phyloP scores from a whole-genome alignment of 345 rosid genomes.

The Brassica juncea region DNA sequence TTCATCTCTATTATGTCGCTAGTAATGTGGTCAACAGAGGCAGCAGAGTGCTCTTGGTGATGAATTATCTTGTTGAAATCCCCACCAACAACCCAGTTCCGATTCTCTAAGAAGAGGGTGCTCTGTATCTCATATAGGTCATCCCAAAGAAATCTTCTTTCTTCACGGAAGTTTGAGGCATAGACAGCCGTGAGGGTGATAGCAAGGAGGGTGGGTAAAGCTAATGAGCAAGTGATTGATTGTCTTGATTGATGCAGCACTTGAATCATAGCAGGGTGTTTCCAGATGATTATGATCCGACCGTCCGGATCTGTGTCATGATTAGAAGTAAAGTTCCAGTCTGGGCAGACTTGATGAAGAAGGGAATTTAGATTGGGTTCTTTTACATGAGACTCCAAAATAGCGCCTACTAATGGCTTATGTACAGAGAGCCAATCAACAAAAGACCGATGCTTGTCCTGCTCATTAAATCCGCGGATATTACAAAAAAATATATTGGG shows the following conservation, averaged over 20 bases:
- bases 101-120: background rate
- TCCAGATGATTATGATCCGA: background rate
- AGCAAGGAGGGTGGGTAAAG: background rate
- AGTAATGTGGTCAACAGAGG: background rate
- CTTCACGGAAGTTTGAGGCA: background rate
- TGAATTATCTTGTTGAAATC: background rate
- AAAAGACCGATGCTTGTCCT: too few relatives aligned
- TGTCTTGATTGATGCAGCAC: background rate
- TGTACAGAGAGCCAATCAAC: too few relatives aligned
- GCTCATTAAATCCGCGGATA: too few relatives aligned
- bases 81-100: background rate
- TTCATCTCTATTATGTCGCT: background rate
- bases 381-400: too few relatives aligned
- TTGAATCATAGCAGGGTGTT: background rate
- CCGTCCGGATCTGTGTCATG: background rate
- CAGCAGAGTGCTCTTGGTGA: background rate
- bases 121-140: background rate
- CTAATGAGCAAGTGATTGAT: background rate
- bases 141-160: background rate
- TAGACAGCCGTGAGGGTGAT: background rate
- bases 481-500: too few relatives aligned
- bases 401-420: too few relatives aligned
- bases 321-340: background rate
- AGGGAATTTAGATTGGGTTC: background rate
- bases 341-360: background rate